Base-by-base conservation (phyloP, 2,329 filamentous ascomycete species). In the Lachnellula hyalina region DNA sequence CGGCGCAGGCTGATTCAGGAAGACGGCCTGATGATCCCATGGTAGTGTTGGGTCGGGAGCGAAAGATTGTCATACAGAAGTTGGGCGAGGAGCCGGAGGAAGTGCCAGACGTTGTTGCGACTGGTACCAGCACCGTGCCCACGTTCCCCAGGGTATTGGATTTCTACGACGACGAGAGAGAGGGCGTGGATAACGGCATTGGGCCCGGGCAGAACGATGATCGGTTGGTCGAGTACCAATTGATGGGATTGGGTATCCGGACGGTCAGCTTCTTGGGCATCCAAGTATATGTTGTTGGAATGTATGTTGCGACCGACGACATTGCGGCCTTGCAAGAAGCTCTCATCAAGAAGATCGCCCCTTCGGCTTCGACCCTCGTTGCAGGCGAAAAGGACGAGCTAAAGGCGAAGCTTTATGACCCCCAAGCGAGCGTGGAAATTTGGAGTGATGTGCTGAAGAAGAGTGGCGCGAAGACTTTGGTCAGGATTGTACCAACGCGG, bases 211-310 rank as follows among this genome's bases (percentile, higher is more conserved):
- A 53, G 11, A 47, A 48, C 5, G 61, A 64, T 40, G 58, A 62
- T 53, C 44, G 56, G 36, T 67, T 74, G 56, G 78, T 72, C 65
- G 87, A 96, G 65, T 97, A 96, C 71, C 92, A 90, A 21, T 79
- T 97, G 0, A 81, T 97, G 6, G 94, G 94, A 0, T 75, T 96
- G 5, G 94, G 94, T 17, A 86, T 95, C 59, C 83, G 94, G 53
- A 91, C 87, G 1, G 94, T 99, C 34, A 95, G 89, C 23, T 96
- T 97, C 71, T 75, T 97, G 45, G 77, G 83, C 48, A 90, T 99
- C 45, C 86, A 96, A 70, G 94, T 99, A 51, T 99, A 99, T 74
- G 88, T 97, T 17, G 88, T 96, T 0, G 94, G 93, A 15, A 83
- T 95, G 65, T 99, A 99, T 74, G 80, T 97, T 25, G 89, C 91